A percentile compares a stretch with the other conserved stretches of the same genome.
These are phyloP conservation scores for Cicer pinnatifidum DNA, from an alignment of 306 rosid genomes.

Conservation along the genomic window DNA sequence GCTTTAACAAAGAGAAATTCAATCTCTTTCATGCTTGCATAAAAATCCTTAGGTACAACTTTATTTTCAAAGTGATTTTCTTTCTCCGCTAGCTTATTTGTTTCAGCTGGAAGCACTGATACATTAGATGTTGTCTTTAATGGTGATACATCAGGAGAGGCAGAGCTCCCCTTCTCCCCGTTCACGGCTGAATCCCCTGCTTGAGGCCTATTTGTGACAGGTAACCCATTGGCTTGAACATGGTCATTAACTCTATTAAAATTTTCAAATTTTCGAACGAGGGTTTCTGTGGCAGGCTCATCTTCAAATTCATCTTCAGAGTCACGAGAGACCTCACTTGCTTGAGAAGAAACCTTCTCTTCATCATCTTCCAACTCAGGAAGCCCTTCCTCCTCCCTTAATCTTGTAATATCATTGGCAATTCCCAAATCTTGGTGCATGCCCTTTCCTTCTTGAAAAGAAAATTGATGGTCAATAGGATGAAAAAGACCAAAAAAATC, in stretches of 20 bases:
- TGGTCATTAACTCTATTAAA: slow-evolving; percentile 66
- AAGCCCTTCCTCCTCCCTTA: slow-evolving; percentile 71
- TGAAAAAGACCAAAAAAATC: slow-evolving; percentile 83
- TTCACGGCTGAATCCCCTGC: slow-evolving; percentile 54
- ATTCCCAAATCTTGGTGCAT: slow-evolving; percentile 55
- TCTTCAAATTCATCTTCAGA: slow-evolving; percentile 83
- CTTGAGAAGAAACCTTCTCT: slow-evolving; percentile 59
- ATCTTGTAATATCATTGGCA: slow-evolving; percentile 53
- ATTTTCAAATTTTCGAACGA: slow-evolving; percentile 77
- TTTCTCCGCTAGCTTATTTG: slow-evolving; percentile 45
- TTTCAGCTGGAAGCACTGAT: slow-evolving; percentile 47
- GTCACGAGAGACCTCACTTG: slow-evolving; percentile 61
- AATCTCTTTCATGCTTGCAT: slow-evolving; percentile 76
- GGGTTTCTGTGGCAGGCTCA: slow-evolving; percentile 69
- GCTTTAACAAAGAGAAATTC: slow-evolving; percentile 73
- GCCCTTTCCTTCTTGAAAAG: slow-evolving; percentile 68
- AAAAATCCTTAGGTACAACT: slow-evolving; percentile 71
- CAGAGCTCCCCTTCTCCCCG: slow-evolving; percentile 58
- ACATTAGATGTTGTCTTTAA: slow-evolving; percentile 53
- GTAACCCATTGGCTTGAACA: slow-evolving; percentile 53
- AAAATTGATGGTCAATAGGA: slow-evolving; percentile 76
- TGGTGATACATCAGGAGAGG: slow-evolving; percentile 52
- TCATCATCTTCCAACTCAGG: slow-evolving; percentile 72
- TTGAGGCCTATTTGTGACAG: slow-evolving; percentile 47
- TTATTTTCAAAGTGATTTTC: slow-evolving; percentile 63